Evolutionary conservation across 306 rosid species (phyloP).

Genomic region (Elaeagnus macrophylla): DNA sequence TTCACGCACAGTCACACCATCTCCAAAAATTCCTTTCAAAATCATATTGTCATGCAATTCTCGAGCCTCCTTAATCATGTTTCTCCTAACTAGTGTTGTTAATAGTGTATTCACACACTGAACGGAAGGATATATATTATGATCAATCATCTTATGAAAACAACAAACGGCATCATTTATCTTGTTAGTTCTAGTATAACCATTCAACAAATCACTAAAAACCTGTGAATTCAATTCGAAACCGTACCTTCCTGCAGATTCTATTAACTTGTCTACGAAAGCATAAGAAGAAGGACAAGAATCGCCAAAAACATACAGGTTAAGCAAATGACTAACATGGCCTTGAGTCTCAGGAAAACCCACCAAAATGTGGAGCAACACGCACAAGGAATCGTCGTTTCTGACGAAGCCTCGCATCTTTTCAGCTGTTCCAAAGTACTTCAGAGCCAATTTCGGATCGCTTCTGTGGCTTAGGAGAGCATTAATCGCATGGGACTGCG

Average conservation of each 20-base stretch:
- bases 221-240: constrained; percentile 33
- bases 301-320: constrained; percentile 24
- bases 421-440: constrained; percentile 30
- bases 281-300: constrained; percentile 29
- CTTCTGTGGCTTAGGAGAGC: constrained; percentile 34
- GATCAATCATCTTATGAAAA: constrained; percentile 38
- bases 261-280: constrained; percentile 29
- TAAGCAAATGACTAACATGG: constrained; percentile 25
- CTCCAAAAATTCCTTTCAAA: constrained; percentile 31
- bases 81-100: constrained; percentile 42
- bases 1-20: constrained; percentile 36
- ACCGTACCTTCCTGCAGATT: constrained; percentile 30
- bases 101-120: constrained; percentile 40
- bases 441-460: constrained; percentile 39
- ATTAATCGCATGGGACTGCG: constrained; percentile 22
- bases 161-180: constrained; percentile 44
- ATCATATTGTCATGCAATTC: constrained; percentile 41
- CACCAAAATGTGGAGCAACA: constrained; percentile 46
- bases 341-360: constrained; percentile 14
- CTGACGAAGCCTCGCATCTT: constrained; percentile 26
- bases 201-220: constrained; percentile 43
- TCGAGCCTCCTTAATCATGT: constrained; percentile 28
- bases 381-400: constrained; percentile 33
- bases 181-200: constrained; percentile 50
- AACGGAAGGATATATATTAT: constrained; percentile 32